Conservation (phyloP, 495 filamentous ascomycete genomes). For the Penicillium waksmanii region DNA sequence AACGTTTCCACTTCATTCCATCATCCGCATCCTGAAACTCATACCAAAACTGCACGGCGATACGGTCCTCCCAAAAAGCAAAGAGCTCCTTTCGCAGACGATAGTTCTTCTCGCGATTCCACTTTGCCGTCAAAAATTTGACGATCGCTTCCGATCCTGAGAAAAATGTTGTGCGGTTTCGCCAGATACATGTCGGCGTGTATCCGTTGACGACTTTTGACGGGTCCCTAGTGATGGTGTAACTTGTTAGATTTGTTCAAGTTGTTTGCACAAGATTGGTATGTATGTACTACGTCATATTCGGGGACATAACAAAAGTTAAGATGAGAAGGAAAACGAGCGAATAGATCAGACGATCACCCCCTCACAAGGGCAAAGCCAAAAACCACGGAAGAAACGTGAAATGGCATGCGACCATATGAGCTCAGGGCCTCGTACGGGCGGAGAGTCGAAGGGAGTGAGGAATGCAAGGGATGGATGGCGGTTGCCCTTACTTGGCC, state of each 20-base stretch:
- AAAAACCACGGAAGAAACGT: conserved; percentile 5
- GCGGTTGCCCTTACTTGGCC: conserved; percentile 20
- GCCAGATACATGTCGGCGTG: conserved; percentile 79
- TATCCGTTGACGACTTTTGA: conserved; percentile 70
- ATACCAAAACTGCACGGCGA: conserved; percentile 93
- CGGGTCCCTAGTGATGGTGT: conserved; percentile 54
- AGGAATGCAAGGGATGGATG: conserved; percentile 39
- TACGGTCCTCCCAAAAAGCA: conserved; percentile 56
- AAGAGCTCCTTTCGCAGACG: conserved; percentile 87
- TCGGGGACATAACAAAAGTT: too few species aligned
- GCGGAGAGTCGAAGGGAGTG: conserved; percentile 17
- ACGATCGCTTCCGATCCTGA: conserved; percentile 69
- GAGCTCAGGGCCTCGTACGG: conserved; percentile 18
- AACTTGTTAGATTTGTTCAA: too few species aligned
- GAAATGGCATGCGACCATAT: conserved; percentile 13
- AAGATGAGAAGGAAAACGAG: not conserved
- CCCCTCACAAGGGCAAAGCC: not conserved
- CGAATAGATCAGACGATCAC: not conserved
- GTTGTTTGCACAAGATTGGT: too few species aligned
- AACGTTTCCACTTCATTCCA: conserved; percentile 79
- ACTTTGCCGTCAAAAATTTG: conserved; percentile 76
- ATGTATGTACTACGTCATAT: too few species aligned
- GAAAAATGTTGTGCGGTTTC: conserved; percentile 76
- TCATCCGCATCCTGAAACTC: conserved; percentile 75
- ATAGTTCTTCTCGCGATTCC: conserved; percentile 74